Base-by-base conservation (phyloP, 2,329 filamentous ascomycete species). In the Trichoderma semiorbis region DNA sequence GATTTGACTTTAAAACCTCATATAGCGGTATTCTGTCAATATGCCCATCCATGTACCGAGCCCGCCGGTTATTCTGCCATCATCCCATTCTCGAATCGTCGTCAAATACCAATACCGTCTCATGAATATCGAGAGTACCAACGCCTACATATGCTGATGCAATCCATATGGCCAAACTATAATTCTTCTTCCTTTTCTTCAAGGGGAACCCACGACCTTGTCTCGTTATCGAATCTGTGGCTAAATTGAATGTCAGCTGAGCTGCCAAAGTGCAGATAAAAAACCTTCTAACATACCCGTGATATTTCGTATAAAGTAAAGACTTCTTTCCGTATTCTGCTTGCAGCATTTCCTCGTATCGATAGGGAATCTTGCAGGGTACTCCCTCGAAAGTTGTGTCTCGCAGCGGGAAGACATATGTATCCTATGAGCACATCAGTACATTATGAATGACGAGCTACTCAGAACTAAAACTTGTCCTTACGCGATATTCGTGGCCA, bases 371-470 rank as follows among this genome's bases (percentile, higher is more conserved):
- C 80, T 90, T 90, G 60, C 87, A 91, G 0, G 85, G 82, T 0
- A 90, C 85, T 0, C 89, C 90, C 76, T 94, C 92, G 71, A 92
- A 94, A 1, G 84, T 86, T 1, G 89, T 92, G 72, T 89, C 86
- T n/a, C 90, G 84, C 77, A 94, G 82, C 0, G 92, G 92, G 76
- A 90, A 93, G 12, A 94, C 82, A 69, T 92, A 86, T 0, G 84
- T 85, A 70, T 88, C 85, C 83, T 86, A 55, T 1, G 10, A 11
- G 55, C n/a, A 8, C 21, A 39, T 72, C 50, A 72, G 53, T 12
- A 28, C 16, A 16, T 43, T 43, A 18, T 21, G 3, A 14, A n/a
- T 6, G 65, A 67, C 57, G 16, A 73, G 12, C 7, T 12, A 12
- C 4, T 18, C 11, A 5, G 39, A n/a, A 5, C 7, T 18, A 32